phyloP scores from a whole-genome alignment of 805 yeast genomes.

The Zygosaccharomyces bisporus region DNA sequence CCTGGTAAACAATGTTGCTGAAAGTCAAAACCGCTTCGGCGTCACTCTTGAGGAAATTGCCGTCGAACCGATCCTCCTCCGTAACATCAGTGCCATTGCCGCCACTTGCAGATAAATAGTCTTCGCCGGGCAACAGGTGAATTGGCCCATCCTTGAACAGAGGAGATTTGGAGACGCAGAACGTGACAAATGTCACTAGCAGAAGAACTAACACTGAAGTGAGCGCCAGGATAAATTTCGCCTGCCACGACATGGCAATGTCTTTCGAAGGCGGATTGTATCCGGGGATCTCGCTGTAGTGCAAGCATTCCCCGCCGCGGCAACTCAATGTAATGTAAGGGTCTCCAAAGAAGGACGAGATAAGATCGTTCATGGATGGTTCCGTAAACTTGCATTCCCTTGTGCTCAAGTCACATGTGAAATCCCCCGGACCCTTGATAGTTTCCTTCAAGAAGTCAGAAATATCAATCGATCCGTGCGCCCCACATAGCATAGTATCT shows the following conservation, averaged over 20 bases:
- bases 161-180: conserved; percentile 56
- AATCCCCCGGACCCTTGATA: conserved; percentile 90
- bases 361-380: conserved; percentile 93
- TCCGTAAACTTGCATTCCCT: conserved; percentile 78
- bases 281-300: conserved; percentile 90
- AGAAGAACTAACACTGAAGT: conserved; percentile 41
- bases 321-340: conserved; percentile 79
- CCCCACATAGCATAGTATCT: conserved; percentile 90
- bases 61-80: conserved; percentile 33
- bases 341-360: conserved; percentile 91
- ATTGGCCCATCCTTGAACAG: conserved; percentile 43
- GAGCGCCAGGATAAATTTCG: conserved; percentile 43
- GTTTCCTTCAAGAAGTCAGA: conserved; percentile 89
- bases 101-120: conserved; percentile 21
- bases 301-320: conserved; percentile 85
- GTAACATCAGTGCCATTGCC: conserved; percentile 5
- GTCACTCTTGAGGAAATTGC: conserved; percentile 46
- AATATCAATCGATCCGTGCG: conserved; percentile 88
- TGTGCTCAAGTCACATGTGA: conserved; percentile 65
- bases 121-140: conserved; percentile 25
- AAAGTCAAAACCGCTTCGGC: conserved; percentile 73
- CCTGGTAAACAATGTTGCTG: conserved; percentile 58
- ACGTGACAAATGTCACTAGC: conserved; percentile 32
- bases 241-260: conserved; percentile 30
- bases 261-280: conserved; percentile 58